Conservation (phyloP, 1,284 basidiomycete genomes). For the Mrakiaceae sp. region DNA sequence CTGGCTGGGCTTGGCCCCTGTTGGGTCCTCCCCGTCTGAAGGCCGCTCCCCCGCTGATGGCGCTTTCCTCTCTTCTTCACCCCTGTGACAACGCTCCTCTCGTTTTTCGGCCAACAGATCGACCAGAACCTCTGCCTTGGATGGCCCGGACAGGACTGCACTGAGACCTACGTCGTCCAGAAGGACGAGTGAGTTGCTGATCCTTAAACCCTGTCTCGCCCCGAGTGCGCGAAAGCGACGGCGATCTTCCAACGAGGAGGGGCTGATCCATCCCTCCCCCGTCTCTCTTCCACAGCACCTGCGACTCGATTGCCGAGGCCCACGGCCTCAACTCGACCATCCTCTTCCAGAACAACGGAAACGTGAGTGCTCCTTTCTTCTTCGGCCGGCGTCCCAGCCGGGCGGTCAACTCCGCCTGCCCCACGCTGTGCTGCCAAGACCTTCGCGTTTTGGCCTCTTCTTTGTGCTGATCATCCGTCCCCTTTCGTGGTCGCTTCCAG, state of each 20-base stretch:
- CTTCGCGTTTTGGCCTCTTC: background rate
- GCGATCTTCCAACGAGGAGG: no score
- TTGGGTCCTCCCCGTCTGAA: no score
- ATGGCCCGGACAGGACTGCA: constrained; percentile 31
- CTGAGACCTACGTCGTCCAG: constrained; percentile 33
- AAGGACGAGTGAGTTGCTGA: constrained; percentile 29
- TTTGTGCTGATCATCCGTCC: background rate
- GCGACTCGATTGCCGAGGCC: constrained; percentile 27
- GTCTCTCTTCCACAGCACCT: constrained; percentile 26
- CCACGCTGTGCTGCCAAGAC: background rate
- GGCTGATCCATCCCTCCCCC: background rate
- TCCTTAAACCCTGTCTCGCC: background rate
- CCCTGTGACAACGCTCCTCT: background rate
- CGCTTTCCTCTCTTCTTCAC: background rate
- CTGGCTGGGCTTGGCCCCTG: no score
- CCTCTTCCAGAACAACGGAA: constrained; percentile 35
- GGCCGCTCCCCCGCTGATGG: no score
- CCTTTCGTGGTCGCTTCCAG: constrained; percentile 2
- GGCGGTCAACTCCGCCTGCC: no score
- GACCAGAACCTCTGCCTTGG: constrained; percentile 33
- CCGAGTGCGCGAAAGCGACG: no score
- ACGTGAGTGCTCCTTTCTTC: constrained; percentile 18
- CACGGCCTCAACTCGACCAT: constrained; percentile 31
- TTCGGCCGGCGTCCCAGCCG: no score
- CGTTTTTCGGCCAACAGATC: constrained; percentile 15